Evolutionary conservation across 305 asterid genomes (phyloP), one percentile per base, ranked within the genome.

Genomic region (Rubia tinctorum): DNA sequence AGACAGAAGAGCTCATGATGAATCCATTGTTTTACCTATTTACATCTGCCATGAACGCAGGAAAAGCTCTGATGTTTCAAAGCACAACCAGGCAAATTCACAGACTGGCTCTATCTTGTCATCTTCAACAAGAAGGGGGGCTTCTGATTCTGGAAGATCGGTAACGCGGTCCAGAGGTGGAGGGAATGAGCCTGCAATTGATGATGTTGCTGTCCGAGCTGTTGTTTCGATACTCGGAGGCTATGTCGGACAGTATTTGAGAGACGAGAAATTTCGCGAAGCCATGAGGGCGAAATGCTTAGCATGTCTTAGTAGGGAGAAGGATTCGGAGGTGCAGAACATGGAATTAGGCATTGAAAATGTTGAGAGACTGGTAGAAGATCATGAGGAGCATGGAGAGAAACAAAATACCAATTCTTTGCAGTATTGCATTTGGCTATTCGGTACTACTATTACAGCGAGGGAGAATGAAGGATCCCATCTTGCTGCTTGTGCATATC

Each of bases 21-120:
- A 81, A 3, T 80, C 95, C 1, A 30, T 82, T 42, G 74, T 85
- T 18, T 82, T 92, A 65, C 92, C 93, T 30, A 88, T 87, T 74
- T 87, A 82, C 86, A 80, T 92, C 76, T 88, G 97, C 85, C 92
- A 87, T 79, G 89, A 85, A 69, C 85, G 67, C 25, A 58, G 88
- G 51, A 71, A 84, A 69, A 82, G 90, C 86, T 73, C 80, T 13
- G 93, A 85, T 70, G 79, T 81, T 71, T 76, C 88, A 6, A 49
- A 73, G 72, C 80, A 67, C 20, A 22, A 20, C 13, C 77, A 67
- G 73, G 76, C 89, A 71, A 75, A 69, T 62, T 83, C 89, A 8
- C 53, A 73, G 34, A 82, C 76, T 56, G 80, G 71, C 59, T 81
- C 90, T 23, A 77, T 93, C 1, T 60, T 80, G 68, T 71, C 75